phyloP scores from a whole-genome alignment of 495 filamentous ascomycete species.

The Aspergillus ostianus region DNA sequence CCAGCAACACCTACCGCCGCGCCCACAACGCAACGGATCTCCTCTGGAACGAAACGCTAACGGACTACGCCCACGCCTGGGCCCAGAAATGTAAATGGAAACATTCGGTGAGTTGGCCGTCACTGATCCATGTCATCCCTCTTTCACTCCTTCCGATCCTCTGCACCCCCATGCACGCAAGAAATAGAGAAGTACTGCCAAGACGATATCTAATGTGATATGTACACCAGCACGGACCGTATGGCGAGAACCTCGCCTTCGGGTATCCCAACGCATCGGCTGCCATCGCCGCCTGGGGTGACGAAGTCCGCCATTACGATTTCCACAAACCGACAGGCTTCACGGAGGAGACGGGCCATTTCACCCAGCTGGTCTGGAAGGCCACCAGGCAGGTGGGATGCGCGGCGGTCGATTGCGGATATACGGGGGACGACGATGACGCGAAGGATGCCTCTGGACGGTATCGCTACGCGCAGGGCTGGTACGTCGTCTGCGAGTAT shows the following conservation, averaged over 20 bases:
- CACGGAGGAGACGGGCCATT: conserved; percentile 70
- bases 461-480: conserved; percentile 47
- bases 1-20: conserved; percentile 65
- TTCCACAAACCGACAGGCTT: conserved; percentile 55
- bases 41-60: conserved; percentile 65
- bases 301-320: conserved; percentile 60
- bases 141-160: background rate
- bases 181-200: too few species aligned
- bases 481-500: conserved; percentile 83
- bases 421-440: conserved; percentile 11
- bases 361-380: conserved; percentile 82
- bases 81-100: conserved; percentile 55
- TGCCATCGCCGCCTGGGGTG: conserved; percentile 65
- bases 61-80: conserved; percentile 53
- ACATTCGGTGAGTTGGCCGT: conserved; percentile 53
- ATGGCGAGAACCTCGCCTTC: conserved; percentile 77
- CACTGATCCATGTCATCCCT: background rate
- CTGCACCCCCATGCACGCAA: too few species aligned
- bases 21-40: conserved; percentile 61
- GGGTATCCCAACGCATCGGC: conserved; percentile 60
- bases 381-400: conserved; percentile 69
- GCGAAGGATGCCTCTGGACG: conserved; percentile 13
- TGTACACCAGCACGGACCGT: conserved; percentile 52
- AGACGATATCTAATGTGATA: background rate
- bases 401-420: conserved; percentile 57